Conservation (phyloP, 768 basidiomycete species). For the Russula earlei region DNA sequence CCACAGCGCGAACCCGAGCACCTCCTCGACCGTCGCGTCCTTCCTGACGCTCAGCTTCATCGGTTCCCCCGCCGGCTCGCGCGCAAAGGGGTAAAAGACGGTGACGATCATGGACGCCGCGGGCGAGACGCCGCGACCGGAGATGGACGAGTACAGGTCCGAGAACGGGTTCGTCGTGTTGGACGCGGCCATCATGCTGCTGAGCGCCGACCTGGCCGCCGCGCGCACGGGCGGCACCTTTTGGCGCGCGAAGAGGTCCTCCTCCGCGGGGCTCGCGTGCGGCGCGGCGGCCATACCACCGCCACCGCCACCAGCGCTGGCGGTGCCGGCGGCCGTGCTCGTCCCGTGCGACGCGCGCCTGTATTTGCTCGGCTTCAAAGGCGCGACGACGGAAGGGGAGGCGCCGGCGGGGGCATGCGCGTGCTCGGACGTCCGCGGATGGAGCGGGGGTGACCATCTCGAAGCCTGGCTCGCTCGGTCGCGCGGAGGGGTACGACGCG, state of each 20-base stretch:
- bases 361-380: background rate
- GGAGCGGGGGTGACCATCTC: conserved; percentile 45
- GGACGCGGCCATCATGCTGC: conserved; percentile 59
- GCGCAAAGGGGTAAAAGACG: conserved; percentile 80
- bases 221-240: conserved; percentile 34
- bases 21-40: conserved; percentile 91
- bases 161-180: conserved; percentile 76
- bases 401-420: background rate
- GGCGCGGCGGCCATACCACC: too few species aligned
- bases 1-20: conserved; percentile 87
- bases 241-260: conserved; percentile 41
- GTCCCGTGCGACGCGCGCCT: conserved; percentile 20
- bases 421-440: conserved; percentile 20
- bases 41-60: conserved; percentile 71
- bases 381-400: too few species aligned
- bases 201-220: conserved; percentile 53
- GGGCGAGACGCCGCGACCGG: conserved; percentile 56
- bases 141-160: conserved; percentile 77
- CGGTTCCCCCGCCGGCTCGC: conserved; percentile 45
- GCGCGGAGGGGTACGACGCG: conserved; percentile 23
- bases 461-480: conserved; percentile 36
- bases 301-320: too few species aligned
- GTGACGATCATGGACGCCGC: conserved; percentile 53
- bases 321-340: background rate
- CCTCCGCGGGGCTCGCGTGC: conserved; percentile 1